Evolutionary conservation across 768 basidiomycete genomes (phyloP), one percentile per base, ranked within the genome.

Genomic region (Dioszegia hungarica): DNA sequence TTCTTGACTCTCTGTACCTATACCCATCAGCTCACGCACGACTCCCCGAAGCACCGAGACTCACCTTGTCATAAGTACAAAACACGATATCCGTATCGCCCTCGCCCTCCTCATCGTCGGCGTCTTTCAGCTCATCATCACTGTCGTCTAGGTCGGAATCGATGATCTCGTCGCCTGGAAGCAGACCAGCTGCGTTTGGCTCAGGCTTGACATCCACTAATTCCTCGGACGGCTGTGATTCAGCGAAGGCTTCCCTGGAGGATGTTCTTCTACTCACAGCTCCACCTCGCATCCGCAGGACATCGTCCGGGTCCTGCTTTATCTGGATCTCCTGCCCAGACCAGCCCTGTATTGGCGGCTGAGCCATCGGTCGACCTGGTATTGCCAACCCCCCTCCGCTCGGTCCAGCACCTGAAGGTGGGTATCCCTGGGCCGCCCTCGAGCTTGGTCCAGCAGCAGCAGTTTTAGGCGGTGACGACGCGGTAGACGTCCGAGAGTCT

Each of bases 1-100:
- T 95, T 98, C 79, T 98, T 99, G 24, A 98, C 94, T n/a, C 95
- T 83, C 40, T 93, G 91, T 33, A 98, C 94, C 93, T 98, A 8
- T n/a, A 5, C 12, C 39, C 34, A 28, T 47, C 20, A 56, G 59
- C 25, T 44, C 39, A 17, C 0, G 20, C 27, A 49, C 49, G 34
- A 14, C 3, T 31, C 19, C 34, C 20, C 5, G 6, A 12, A 33
- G 36, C 27, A 25, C 14, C 15, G n/a, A 6, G n/a, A 60, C 80
- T 37, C 54, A 90, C 94, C 85, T 98, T 98, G 75, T 99, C 95
- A 73, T 95, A 98, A 6, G 93, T 92, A 76, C 95, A 98, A 70
- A 97, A 94, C 22, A 98, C 90, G 44, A 98, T 90, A 73, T 99
- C 95, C 0, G 84, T 84, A 57, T 91, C 82, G 0, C 84, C 83